These are phyloP conservation scores for Theobroma cacao DNA, from an alignment of 345 rosid genomes.

Conservation along the genomic window DNA sequence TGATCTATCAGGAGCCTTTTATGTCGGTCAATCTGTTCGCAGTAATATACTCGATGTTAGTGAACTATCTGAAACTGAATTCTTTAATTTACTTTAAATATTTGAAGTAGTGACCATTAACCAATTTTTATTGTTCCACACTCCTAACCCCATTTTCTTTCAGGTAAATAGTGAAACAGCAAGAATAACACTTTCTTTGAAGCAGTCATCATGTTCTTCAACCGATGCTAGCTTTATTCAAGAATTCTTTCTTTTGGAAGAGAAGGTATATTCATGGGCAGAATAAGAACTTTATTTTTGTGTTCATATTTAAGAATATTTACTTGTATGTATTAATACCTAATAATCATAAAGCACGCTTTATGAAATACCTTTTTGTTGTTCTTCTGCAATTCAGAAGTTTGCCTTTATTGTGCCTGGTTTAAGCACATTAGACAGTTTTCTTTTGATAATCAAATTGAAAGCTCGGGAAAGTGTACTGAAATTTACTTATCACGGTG, in stretches of 20 bases:
- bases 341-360: not conserved
- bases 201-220: constrained; percentile 86
- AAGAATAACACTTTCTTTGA: constrained; percentile 77
- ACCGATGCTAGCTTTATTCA: constrained; percentile 76
- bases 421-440: not conserved
- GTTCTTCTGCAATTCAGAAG: not conserved
- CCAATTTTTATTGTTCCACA: constrained; percentile 5
- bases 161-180: constrained; percentile 70
- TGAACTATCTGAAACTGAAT: constrained; percentile 30
- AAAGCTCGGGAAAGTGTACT: not conserved
- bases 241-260: constrained; percentile 68
- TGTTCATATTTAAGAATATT: not conserved
- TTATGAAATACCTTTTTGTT: not conserved
- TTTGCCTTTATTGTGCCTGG: not conserved
- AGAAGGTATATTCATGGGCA: constrained; percentile 52
- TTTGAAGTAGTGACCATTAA: constrained; percentile 12
- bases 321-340: not conserved
- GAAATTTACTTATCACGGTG: not conserved
- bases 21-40: constrained; percentile 90
- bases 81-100: constrained; percentile 1
- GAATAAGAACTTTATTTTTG: not conserved
- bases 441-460: not conserved
- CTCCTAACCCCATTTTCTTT: constrained; percentile 12
- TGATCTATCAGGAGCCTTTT: constrained; percentile 68
- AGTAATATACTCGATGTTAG: constrained; percentile 74